A percentile compares a stretch with the other conserved stretches of the same genome.
Conservation (phyloP, 129 eudicot species). For the Kitagawia praeruptora region DNA sequence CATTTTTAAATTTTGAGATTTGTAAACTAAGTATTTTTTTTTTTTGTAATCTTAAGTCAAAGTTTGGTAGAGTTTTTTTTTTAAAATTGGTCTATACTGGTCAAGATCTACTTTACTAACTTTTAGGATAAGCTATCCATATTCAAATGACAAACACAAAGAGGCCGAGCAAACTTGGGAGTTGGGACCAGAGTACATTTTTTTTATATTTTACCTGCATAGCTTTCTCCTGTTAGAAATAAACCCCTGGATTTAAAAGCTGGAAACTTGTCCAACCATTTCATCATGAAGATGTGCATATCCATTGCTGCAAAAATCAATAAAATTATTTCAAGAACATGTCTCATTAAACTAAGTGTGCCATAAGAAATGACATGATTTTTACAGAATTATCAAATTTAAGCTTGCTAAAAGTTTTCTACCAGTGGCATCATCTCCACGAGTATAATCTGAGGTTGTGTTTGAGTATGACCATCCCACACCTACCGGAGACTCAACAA, state of each 20-base stretch:
- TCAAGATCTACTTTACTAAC: background rate
- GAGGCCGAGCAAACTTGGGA: background rate
- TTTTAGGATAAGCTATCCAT: background rate
- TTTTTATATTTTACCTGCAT: slow-evolving; percentile 55
- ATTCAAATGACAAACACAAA: background rate
- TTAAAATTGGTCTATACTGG: background rate
- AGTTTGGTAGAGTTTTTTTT: background rate
- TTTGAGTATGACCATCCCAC: slow-evolving; percentile 99
- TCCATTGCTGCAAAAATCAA: slow-evolving; percentile 59
- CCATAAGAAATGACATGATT: background rate
- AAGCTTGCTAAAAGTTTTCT: slow-evolving; percentile 2
- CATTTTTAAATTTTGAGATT: background rate
- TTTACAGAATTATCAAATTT: background rate
- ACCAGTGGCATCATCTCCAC: slow-evolving; percentile 81
- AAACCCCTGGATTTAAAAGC: slow-evolving; percentile 51
- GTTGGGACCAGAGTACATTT: background rate
- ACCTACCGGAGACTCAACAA: slow-evolving; percentile 96
- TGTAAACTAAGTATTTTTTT: background rate
- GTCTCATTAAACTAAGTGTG: background rate
- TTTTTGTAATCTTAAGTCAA: background rate
- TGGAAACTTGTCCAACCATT: slow-evolving; percentile 80
- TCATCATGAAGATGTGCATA: slow-evolving; percentile 63
- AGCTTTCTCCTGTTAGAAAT: slow-evolving; percentile 90
- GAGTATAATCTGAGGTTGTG: slow-evolving; percentile 67
- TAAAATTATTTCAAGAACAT: background rate